Base-by-base conservation (phyloP, 352 stramenopile genomes). In the Peronosclerospora sorghi region DNA sequence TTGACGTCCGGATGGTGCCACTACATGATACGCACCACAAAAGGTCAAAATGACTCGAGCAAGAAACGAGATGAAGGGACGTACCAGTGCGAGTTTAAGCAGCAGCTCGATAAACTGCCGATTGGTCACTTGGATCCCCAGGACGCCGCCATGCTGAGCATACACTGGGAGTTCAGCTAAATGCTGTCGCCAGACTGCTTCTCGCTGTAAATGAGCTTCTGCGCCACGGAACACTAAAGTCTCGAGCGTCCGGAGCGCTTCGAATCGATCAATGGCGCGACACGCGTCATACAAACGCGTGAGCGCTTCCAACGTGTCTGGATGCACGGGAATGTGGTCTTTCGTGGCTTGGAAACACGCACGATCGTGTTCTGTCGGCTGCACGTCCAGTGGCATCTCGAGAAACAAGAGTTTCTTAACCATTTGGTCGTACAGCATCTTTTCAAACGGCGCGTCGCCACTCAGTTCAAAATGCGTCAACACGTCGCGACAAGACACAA, bases 371-470 rank as follows among this genome's bases (percentile, higher is more conserved):
- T 93, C 80, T 0, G 80, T 90, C 0, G 74, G 70, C 27, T 92
- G 76, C n/a, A 89, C 69, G 47, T 93, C 80, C 4, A 69, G 26
- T 2, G 73, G 73, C 19, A 88, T 86, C 38, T 93, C 80, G 3
- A 93, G 50, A 42, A 93, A 90, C 10, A 93, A 48, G 10, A 93
- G 39, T 35, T 86, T 87, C 32, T 84, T 85, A 12, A 93, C 77
- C 14, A 87, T 82, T 4, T 44, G 59, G 51, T 86, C 68, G 48
- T 87, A 93, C 8, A 93, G 51, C 36, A 74, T 72, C 24, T 85
- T 86, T 39, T 87, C 80, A 32, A 89, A 81, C 0, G 77, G 60
- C 1, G 77, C 79, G 14, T 73, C 65, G 0, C 74, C 73, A 35
- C 50, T 81, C 15, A 84, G 62, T 2, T 60, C 65, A 35, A 83